A percentile compares a stretch with the other conserved stretches of the same genome.
Evolutionary conservation across 768 basidiomycete genomes (phyloP).

Genomic region (Boletus reticuloceps): DNA sequence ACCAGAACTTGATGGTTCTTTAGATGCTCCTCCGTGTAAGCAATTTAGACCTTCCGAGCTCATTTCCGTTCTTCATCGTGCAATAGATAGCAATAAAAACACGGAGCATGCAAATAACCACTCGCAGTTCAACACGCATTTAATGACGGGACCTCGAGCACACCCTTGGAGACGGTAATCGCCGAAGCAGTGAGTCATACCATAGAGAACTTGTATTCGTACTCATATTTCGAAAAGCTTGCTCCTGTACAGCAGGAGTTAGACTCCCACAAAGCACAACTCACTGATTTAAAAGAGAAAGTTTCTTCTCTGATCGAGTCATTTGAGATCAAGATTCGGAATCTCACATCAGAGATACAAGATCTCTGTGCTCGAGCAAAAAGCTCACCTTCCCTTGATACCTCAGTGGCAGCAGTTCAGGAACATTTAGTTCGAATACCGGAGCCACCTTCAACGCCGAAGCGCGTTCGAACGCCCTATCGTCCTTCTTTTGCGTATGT

Average conservation of each 20-base stretch:
- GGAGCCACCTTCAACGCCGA: slow-evolving; percentile 33
- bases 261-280: slow-evolving; percentile 44
- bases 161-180: slow-evolving; percentile 17
- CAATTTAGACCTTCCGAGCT: background rate
- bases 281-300: slow-evolving; percentile 34
- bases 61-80: background rate
- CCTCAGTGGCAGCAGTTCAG: slow-evolving; percentile 5
- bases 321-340: slow-evolving; percentile 38
- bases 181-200: slow-evolving; percentile 30
- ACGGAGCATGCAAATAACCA: slow-evolving; percentile 1
- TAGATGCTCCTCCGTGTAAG: slow-evolving; percentile 14
- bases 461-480: slow-evolving; percentile 33
- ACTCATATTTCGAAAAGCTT: slow-evolving; percentile 34
- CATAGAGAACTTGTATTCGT: background rate
- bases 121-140: slow-evolving; percentile 1
- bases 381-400: slow-evolving; percentile 7
- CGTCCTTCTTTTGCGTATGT: slow-evolving; percentile 26
- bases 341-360: slow-evolving; percentile 35
- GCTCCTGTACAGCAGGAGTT: slow-evolving; percentile 53
- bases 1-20: slow-evolving; percentile 20
- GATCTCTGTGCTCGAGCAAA: slow-evolving; percentile 23
- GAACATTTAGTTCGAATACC: slow-evolving; percentile 23
- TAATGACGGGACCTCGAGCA: slow-evolving; percentile 2
- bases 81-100: slow-evolving; percentile 7
- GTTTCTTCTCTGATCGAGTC: slow-evolving; percentile 28